phyloP scores from a whole-genome alignment of 441 rosid species.

The Corymbia citriodora region DNA sequence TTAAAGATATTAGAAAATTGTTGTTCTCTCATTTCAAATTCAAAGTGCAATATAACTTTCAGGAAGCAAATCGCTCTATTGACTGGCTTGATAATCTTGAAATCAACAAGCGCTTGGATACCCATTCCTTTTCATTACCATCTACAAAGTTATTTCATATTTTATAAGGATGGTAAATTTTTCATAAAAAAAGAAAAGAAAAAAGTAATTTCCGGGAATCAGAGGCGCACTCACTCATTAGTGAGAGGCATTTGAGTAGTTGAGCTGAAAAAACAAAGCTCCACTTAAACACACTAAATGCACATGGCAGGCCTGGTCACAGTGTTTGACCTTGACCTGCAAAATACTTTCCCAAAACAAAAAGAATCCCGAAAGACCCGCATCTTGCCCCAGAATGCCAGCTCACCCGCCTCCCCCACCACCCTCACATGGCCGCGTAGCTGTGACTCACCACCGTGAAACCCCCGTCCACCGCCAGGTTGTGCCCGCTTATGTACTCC shows the following conservation, averaged over 20 bases:
- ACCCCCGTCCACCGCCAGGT: slow-evolving; percentile 81
- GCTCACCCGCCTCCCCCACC: background rate
- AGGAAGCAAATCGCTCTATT: background rate
- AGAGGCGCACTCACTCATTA: background rate
- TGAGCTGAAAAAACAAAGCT: background rate
- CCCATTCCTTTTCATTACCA: background rate
- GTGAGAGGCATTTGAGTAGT: background rate
- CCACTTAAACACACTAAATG: slow-evolving; percentile 7
- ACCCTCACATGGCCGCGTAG: slow-evolving; percentile 3
- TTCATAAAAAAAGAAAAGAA: background rate
- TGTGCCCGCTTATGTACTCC: slow-evolving; percentile 68
- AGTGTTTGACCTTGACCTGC: slow-evolving; percentile 22
- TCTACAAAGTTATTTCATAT: background rate
- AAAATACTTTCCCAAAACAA: background rate
- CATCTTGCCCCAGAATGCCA: background rate
- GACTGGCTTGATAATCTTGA: background rate
- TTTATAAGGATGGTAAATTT: background rate
- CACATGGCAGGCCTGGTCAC: slow-evolving; percentile 31
- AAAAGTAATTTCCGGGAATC: background rate
- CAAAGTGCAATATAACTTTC: background rate
- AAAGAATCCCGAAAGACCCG: background rate
- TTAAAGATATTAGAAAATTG: too few species aligned
- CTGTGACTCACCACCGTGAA: slow-evolving; percentile 49
- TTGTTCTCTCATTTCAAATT: background rate
- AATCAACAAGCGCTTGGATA: background rate